phyloP scores from a whole-genome alignment of 768 basidiomycete genomes.

The Phanerodontia chrysosporium region DNA sequence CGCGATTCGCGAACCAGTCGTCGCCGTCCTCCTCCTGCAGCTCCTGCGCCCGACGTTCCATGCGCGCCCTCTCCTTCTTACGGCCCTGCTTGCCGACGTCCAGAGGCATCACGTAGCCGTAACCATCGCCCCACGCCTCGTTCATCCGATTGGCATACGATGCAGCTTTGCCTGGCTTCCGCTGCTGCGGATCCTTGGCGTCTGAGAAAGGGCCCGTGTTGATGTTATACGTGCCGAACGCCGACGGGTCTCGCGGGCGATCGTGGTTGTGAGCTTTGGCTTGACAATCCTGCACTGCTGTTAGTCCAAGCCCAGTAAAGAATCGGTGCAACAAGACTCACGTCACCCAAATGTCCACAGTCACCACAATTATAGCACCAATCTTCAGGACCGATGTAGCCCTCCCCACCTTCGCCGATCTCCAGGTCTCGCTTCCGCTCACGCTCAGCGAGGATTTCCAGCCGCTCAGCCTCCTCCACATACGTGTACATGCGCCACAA shows the following conservation, averaged over 20 bases:
- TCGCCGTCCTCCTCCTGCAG: slow-evolving; percentile 46
- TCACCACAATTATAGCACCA: slow-evolving; percentile 84
- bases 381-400: slow-evolving; percentile 65
- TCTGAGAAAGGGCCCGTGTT: slow-evolving; percentile 64
- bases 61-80: slow-evolving; percentile 51
- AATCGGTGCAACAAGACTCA: slow-evolving; percentile 34
- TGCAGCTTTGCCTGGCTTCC: slow-evolving; percentile 6
- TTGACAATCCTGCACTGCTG: slow-evolving; percentile 52
- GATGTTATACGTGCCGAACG: slow-evolving; percentile 62
- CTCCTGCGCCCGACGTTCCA: slow-evolving; percentile 48
- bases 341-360: slow-evolving; percentile 75
- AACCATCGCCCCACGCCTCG: slow-evolving; percentile 41
- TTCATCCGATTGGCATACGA: slow-evolving; percentile 15
- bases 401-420: slow-evolving; percentile 73
- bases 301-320: not conserved
- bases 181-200: slow-evolving; percentile 18
- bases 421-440: slow-evolving; percentile 43
- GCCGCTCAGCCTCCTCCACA: slow-evolving; percentile 49
- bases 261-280: slow-evolving; percentile 38
- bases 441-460: slow-evolving; percentile 39
- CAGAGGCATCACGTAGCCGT: slow-evolving; percentile 44
- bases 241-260: slow-evolving; percentile 51
- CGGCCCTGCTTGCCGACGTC: slow-evolving; percentile 66
- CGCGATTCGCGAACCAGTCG: slow-evolving; percentile 59
- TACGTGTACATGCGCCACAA: slow-evolving; percentile 81